Evolutionary conservation across 139 green algal species (phyloP).

Genomic region (Eudorina sp.): DNA sequence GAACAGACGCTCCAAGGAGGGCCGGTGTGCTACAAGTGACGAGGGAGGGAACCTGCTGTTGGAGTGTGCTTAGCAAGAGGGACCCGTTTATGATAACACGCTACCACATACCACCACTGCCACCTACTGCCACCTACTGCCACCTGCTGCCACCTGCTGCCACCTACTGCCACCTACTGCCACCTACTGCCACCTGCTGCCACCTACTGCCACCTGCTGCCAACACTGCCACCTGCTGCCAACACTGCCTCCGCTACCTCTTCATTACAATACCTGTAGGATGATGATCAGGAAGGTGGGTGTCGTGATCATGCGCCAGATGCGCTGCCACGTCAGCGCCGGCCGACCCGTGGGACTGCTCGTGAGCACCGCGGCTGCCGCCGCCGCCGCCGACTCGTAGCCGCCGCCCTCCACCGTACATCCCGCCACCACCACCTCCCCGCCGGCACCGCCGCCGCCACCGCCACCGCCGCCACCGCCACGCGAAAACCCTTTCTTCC

Average conservation of each 20-base stretch:
- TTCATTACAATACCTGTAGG: slow-evolving; percentile 58
- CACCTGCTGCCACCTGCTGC: too few relatives aligned
- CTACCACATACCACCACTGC: too few relatives aligned
- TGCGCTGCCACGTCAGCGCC: slow-evolving; percentile 10
- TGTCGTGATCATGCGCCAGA: slow-evolving; percentile 53
- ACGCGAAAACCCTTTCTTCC: too few relatives aligned
- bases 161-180: too few relatives aligned
- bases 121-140: too few relatives aligned
- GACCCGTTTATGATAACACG: too few relatives aligned
- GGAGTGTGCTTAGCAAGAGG: too few relatives aligned
- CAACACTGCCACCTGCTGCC: not conserved
- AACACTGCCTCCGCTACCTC: too few relatives aligned
- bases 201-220: slow-evolving; percentile 9
- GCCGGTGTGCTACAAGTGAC: too few relatives aligned
- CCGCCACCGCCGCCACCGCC: not conserved
- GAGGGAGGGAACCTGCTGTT: too few relatives aligned
- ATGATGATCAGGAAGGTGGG: slow-evolving; percentile 70
- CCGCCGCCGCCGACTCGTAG: not conserved
- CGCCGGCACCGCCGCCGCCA: not conserved
- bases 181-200: too few relatives aligned
- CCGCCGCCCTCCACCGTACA: slow-evolving; percentile 11
- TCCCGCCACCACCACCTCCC: not conserved
- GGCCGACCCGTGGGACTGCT: not conserved
- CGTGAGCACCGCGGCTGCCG: slow-evolving; percentile 1
- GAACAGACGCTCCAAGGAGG: too few relatives aligned